Base-by-base conservation (phyloP, 192 early-diverging fungal genomes). In the Cladochytrium replicatum region DNA sequence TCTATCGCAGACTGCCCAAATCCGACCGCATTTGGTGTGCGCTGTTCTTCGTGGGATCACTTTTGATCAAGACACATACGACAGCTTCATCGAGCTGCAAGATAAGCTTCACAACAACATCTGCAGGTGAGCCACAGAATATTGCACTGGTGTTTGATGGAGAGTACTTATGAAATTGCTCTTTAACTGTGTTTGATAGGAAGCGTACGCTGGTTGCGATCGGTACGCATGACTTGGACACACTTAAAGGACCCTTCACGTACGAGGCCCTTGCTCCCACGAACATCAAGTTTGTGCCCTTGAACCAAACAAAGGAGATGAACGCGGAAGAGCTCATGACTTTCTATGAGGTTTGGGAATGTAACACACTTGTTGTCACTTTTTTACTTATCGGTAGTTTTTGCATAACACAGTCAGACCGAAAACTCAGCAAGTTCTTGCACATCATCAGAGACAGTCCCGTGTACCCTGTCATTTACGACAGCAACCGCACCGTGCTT, bases 41-140 rank as follows among this genome's bases (percentile, higher is more conserved):
- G 96, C 93, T 27, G 70, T 99, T 51, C 72, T 99, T 48, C 82
- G 96, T 50, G 75, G 86, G 52, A 74, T 99, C 34, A 72, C 56
- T 46, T 87, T 99, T 58, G 87, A 78, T 17, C 65, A 84, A 42
- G 78, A 77, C 48, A 71, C 74, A 52, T 97, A 99, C 71, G 74
- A 92, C 63, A 86, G 82, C 55, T 97, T 99, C 69, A 99, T 99
- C 52, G 92, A 96, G 48, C 69, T 97, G 34, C 96, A 99, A 67
- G 93, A 97, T 58, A 99, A 96, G 77, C 81, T 99, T 40, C 93
- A 99, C 74, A 82, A 83, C 62, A 99, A 93, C 70, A 82, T 99
- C 52, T 93, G 93, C 78, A 69, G 85, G 82, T 82, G 55, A 22
- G 28, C 31, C 29, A 11, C n/a, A n/a, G n/a, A n/a, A n/a, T n/a